phyloP scores from a whole-genome alignment of 176 grass and related monocot species.

The Phyllostachys edulis region DNA sequence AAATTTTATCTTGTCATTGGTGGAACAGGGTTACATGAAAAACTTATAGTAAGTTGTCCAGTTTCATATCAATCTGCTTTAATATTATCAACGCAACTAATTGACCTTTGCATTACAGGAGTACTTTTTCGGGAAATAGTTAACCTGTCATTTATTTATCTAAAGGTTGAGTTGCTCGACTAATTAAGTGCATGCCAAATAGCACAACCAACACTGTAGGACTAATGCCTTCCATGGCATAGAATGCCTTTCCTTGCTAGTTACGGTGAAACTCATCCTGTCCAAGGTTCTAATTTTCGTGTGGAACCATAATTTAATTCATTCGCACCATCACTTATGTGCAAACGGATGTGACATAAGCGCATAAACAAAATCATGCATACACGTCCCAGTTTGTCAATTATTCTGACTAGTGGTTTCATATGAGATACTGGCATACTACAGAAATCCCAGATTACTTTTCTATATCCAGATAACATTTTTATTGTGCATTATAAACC shows the following conservation, averaged over 20 bases:
- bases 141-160: neutral
- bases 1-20: neutral
- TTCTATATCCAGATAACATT: conserved; percentile 10
- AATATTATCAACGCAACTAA: neutral
- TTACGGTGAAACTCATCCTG: neutral
- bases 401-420: conserved; percentile 16
- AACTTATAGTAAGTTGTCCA: neutral
- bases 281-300: neutral
- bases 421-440: neutral
- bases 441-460: conserved; percentile 18
- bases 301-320: neutral
- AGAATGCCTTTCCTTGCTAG: neutral
- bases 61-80: neutral
- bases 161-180: neutral
- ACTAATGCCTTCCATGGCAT: neutral
- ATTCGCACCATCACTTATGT: neutral
- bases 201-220: neutral
- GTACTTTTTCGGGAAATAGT: neutral
- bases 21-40: neutral
- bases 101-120: neutral
- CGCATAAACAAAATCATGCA: neutral
- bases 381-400: neutral
- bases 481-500: neutral
- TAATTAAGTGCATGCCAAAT: neutral
- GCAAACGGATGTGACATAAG: conserved; percentile 3